phyloP scores from a whole-genome alignment of 2,329 filamentous ascomycete genomes.

The Colletotrichum liaoningense region DNA sequence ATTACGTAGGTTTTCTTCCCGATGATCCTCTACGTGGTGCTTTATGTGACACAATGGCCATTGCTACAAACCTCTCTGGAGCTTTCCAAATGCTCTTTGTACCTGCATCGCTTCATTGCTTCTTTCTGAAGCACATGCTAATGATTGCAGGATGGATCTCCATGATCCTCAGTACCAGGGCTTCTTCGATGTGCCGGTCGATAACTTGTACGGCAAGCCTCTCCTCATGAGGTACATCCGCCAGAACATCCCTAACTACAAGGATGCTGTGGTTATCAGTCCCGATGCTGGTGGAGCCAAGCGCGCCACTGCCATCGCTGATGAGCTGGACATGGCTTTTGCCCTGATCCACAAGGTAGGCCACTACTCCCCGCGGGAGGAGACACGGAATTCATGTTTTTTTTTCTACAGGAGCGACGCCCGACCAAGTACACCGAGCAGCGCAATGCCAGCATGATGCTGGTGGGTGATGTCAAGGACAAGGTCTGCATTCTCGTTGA shows the following conservation, averaged over 20 bases:
- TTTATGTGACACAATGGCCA: background rate
- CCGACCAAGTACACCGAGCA: constrained; percentile 89
- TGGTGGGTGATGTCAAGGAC: constrained; percentile 86
- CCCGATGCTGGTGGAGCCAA: constrained; percentile 98
- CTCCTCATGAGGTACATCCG: constrained; percentile 79
- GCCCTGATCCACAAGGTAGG: constrained; percentile 96
- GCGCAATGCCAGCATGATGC: constrained; percentile 95
- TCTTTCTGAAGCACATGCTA: constrained; percentile 37
- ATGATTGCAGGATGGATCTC: constrained; percentile 77
- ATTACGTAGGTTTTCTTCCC: constrained; percentile 39
- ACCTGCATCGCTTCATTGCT: constrained; percentile 21
- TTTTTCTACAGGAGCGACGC: constrained; percentile 77
- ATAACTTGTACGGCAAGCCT: constrained; percentile 92
- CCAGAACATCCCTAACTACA: constrained; percentile 85
- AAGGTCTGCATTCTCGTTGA: constrained; percentile 92
- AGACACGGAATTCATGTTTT: constrained; percentile 1
- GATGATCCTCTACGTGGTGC: background rate
- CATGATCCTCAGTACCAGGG: constrained; percentile 98
- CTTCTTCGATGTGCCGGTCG: constrained; percentile 98
- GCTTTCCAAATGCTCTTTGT: background rate
- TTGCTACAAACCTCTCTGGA: background rate
- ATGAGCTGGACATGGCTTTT: constrained; percentile 93
- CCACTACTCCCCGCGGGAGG: background rate
- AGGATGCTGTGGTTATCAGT: constrained; percentile 91
- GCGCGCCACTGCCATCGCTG: constrained; percentile 93